A percentile compares a stretch with the other conserved stretches of the same genome.
These are phyloP conservation scores for Raffaelea arxii DNA, from an alignment of 2,329 filamentous ascomycete species.

Conservation along the genomic window DNA sequence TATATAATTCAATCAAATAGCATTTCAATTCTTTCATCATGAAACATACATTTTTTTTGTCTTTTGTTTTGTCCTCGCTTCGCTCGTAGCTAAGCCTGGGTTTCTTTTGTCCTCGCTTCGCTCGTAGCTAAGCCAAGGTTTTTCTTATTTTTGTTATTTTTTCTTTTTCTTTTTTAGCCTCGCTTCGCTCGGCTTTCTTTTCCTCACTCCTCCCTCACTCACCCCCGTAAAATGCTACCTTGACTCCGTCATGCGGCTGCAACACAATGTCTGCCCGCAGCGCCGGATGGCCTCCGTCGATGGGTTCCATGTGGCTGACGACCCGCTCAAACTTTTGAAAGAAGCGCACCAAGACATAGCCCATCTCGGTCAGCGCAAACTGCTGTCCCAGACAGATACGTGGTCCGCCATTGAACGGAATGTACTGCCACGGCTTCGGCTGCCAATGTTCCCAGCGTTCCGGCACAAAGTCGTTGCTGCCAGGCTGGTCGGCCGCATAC, in stretches of 20 bases:
- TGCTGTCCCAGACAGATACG: conserved; percentile 72
- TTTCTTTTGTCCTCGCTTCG: too few relatives aligned
- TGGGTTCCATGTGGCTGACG: conserved; percentile 43
- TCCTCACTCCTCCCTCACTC: conserved; percentile 11
- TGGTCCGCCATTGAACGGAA: conserved; percentile 67
- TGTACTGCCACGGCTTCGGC: conserved; percentile 59
- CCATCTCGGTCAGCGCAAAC: conserved; percentile 70
- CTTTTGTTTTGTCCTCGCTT: too few relatives aligned
- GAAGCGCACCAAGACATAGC: conserved; percentile 60
- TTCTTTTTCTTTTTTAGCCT: background rate
- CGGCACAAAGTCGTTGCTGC: conserved; percentile 46
- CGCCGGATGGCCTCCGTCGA: conserved; percentile 43
- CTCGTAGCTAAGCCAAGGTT: too few relatives aligned
- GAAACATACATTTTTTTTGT: too few relatives aligned
- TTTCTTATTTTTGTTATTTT: conserved; percentile 1
- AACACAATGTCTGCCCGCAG: conserved; percentile 52
- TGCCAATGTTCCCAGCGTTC: conserved; percentile 58
- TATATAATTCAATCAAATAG: too few relatives aligned
- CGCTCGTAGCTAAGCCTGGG: too few relatives aligned
- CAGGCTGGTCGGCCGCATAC: conserved; percentile 41
- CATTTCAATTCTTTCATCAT: too few relatives aligned
- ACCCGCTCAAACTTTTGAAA: conserved; percentile 62
- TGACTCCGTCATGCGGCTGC: conserved; percentile 48
- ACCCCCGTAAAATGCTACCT: conserved; percentile 44
- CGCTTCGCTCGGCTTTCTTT: background rate